A percentile compares a stretch with the other conserved stretches of the same genome.
These are phyloP conservation scores for Hypericum androsaemum DNA, from an alignment of 345 rosid species.

Conservation along the genomic window DNA sequence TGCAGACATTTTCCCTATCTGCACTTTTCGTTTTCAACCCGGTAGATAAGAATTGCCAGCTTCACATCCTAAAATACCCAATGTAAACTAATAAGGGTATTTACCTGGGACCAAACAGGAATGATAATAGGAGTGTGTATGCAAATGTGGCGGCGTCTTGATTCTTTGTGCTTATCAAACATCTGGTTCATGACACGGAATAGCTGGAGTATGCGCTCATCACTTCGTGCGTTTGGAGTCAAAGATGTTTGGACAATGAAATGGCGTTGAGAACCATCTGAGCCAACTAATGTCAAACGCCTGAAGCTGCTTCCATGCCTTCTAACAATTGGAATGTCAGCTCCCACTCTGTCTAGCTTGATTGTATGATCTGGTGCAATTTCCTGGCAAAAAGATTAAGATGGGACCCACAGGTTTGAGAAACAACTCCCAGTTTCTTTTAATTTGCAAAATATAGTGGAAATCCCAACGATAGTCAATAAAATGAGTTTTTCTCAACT, in stretches of 20 bases:
- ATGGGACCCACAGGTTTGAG: neutral
- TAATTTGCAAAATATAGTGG: neutral
- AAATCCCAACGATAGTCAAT: neutral
- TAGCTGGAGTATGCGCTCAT: conserved; percentile 91
- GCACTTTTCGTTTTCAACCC: too few species aligned
- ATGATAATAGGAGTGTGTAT: conserved; percentile 95
- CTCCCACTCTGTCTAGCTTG: conserved; percentile 85
- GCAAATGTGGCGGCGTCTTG: conserved; percentile 76
- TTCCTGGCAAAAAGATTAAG: conserved; percentile 38
- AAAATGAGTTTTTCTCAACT: too few species aligned
- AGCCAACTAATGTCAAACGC: conserved; percentile 86
- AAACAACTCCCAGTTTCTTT: neutral
- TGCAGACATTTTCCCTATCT: neutral
- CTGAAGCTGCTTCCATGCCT: conserved; percentile 99
- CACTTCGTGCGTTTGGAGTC: conserved; percentile 98
- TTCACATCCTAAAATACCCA: too few species aligned
- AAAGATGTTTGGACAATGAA: conserved; percentile 97
- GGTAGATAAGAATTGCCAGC: too few species aligned
- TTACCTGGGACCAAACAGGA: conserved; percentile 99
- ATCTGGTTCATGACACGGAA: conserved; percentile 98
- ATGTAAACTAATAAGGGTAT: neutral
- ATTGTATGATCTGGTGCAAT: conserved; percentile 88
- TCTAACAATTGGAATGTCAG: conserved; percentile 91
- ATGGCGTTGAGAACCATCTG: conserved; percentile 93
- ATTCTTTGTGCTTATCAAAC: conserved; percentile 98